phyloP scores from a whole-genome alignment of 306 rosid species.

The Citrullus amarus region DNA sequence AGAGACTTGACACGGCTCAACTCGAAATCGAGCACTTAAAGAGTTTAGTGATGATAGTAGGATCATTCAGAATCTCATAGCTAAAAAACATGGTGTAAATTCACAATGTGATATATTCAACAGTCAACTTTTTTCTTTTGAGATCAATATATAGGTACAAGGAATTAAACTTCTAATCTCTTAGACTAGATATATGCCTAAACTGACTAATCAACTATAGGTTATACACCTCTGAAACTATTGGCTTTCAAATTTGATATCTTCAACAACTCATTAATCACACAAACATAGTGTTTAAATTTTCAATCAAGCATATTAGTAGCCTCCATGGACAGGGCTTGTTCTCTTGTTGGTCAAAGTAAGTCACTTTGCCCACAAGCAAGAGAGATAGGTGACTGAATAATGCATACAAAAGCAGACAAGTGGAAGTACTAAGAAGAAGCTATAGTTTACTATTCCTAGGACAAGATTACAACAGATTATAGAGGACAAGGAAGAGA shows the following conservation, averaged over 20 bases:
- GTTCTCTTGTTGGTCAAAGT: not conserved
- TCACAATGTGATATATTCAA: not conserved
- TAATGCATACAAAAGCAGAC: not conserved
- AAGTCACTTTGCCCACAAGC: not conserved
- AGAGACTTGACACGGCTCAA: not conserved
- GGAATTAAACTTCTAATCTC: too few relatives aligned
- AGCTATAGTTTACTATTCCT: not conserved
- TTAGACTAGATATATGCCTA: not conserved
- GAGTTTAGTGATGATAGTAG: slow-evolving; percentile 6
- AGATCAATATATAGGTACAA: too few relatives aligned
- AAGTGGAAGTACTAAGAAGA: not conserved
- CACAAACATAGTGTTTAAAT: not conserved
- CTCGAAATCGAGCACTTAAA: slow-evolving; percentile 9
- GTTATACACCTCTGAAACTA: not conserved
- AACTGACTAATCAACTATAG: not conserved
- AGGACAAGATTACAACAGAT: slow-evolving; percentile 16
- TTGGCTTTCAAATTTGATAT: not conserved
- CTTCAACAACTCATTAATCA: not conserved
- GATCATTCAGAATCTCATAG: slow-evolving; percentile 7
- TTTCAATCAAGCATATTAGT: not conserved
- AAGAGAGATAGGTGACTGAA: not conserved
- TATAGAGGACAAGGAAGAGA: slow-evolving; percentile 27
- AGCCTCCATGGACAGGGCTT: not conserved
- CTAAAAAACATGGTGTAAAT: slow-evolving; percentile 11
- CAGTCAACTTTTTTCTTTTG: not conserved